Evolutionary conservation across 2,329 filamentous ascomycete genomes (phyloP).

Genomic region (Pseudocercospora fijiensis): DNA sequence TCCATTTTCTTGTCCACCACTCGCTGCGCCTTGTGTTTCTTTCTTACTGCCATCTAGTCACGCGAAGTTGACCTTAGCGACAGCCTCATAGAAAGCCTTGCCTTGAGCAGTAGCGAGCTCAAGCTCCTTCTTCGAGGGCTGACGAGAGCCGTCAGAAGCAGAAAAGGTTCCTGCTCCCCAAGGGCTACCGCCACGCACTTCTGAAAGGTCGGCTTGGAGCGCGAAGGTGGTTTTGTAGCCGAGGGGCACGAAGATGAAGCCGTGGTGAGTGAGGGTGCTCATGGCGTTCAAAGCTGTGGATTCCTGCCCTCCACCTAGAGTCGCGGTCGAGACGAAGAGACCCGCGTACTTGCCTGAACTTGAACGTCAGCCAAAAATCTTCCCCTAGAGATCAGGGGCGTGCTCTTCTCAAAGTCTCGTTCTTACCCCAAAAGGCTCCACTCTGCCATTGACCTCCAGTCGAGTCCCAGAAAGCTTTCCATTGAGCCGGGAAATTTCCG

Average conservation of each 20-base stretch:
- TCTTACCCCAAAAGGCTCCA: slow-evolving; percentile 57
- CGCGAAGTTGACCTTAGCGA: slow-evolving; percentile 65
- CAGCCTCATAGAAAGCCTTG: slow-evolving; percentile 74
- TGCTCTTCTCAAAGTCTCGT: no score
- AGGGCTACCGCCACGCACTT: slow-evolving; percentile 81
- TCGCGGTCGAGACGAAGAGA: slow-evolving; percentile 84
- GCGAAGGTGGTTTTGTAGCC: slow-evolving; percentile 81
- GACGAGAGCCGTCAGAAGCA: slow-evolving; percentile 72
- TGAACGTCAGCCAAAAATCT: background rate
- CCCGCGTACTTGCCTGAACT: slow-evolving; percentile 76
- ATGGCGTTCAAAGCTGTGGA: slow-evolving; percentile 76
- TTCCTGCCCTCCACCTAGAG: slow-evolving; percentile 87
- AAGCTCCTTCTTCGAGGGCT: slow-evolving; percentile 73
- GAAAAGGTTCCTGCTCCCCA: slow-evolving; percentile 96
- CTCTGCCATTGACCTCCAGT: slow-evolving; percentile 73
- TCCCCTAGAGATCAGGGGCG: no score
- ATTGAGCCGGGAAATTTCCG: slow-evolving; percentile 96
- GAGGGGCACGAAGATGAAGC: slow-evolving; percentile 90
- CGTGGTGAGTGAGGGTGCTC: slow-evolving; percentile 88
- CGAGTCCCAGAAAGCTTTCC: slow-evolving; percentile 86
- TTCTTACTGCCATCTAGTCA: slow-evolving; percentile 70
- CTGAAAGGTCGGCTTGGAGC: slow-evolving; percentile 66
- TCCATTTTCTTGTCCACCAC: slow-evolving; percentile 17
- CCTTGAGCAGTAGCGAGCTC: slow-evolving; percentile 80
- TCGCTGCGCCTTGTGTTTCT: slow-evolving; percentile 16